These are phyloP conservation scores for Venturia pyrina DNA, from an alignment of 2,329 filamentous ascomycete species.

Conservation along the genomic window DNA sequence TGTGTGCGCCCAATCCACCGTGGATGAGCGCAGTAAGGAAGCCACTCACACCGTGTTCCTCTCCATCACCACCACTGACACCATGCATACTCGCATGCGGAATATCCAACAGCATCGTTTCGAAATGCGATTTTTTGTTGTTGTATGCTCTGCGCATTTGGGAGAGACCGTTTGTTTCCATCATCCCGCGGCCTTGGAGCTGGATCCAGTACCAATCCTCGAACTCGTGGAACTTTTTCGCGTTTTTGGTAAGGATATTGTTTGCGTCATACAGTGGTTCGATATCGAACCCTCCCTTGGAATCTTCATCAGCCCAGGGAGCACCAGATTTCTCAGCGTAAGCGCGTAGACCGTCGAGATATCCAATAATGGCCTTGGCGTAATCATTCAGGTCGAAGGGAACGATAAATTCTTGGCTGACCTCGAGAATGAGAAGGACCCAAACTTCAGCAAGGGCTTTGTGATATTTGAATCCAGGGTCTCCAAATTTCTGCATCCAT, in stretches of 20 bases:
- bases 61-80: constrained; percentile 12
- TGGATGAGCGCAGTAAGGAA: constrained; percentile 9
- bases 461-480: constrained; percentile 78
- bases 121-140: constrained; percentile 67
- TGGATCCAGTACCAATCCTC: constrained; percentile 65
- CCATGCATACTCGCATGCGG: constrained; percentile 44
- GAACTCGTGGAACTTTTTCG: constrained; percentile 62
- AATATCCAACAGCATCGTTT: constrained; percentile 72
- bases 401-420: constrained; percentile 69
- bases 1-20: constrained; percentile 7
- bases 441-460: constrained; percentile 67
- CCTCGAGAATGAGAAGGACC: constrained; percentile 72
- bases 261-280: constrained; percentile 54
- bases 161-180: constrained; percentile 61
- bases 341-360: constrained; percentile 55
- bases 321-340: constrained; percentile 51
- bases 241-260: constrained; percentile 47
- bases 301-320: constrained; percentile 20
- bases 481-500: constrained; percentile 70
- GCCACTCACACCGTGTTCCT: constrained; percentile 53
- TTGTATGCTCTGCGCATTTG: constrained; percentile 67
- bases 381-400: constrained; percentile 75
- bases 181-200: constrained; percentile 61
- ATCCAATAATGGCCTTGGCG: constrained; percentile 51
- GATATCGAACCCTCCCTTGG: constrained; percentile 38